phyloP scores from a whole-genome alignment of 371 early-diverging fungal genomes.

The Pancytospora philotis region DNA sequence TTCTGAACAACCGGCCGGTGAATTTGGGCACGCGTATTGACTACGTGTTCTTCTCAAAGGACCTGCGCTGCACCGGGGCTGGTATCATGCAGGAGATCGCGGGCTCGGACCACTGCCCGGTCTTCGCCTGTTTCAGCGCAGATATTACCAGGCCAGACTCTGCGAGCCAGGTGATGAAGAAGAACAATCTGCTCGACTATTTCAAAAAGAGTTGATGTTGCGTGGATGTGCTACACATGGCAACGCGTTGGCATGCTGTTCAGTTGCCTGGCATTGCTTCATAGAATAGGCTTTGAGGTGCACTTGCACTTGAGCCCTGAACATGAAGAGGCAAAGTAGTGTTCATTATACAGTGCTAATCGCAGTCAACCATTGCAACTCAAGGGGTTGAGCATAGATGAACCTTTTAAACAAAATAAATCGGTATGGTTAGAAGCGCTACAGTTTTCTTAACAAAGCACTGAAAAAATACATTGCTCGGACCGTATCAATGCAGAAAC shows the following conservation, averaged over 20 bases:
- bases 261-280: background rate
- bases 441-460: background rate
- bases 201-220: conserved; percentile 9
- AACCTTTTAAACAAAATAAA: background rate
- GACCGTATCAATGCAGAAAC: background rate
- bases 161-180: conserved; percentile 8
- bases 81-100: conserved; percentile 63
- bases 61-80: conserved; percentile 61
- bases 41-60: conserved; percentile 65
- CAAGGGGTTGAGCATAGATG: background rate
- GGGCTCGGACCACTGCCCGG: conserved; percentile 81
- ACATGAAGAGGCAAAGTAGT: too few species aligned
- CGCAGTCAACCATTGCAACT: background rate
- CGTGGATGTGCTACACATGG: background rate
- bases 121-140: conserved; percentile 61
- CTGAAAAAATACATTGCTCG: background rate
- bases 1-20: conserved; percentile 56
- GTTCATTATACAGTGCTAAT: background rate
- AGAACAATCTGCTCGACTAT: conserved; percentile 38
- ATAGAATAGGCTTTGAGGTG: background rate
- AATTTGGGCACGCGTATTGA: conserved; percentile 68
- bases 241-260: too few species aligned
- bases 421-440: background rate
- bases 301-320: too few species aligned
- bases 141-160: conserved; percentile 9